Percentiles rank a stretch among this genome's conserved stretches.
Evolutionary conservation across 2,329 filamentous ascomycete genomes (phyloP).

Genomic region (Fragosphaeria purpurea): DNA sequence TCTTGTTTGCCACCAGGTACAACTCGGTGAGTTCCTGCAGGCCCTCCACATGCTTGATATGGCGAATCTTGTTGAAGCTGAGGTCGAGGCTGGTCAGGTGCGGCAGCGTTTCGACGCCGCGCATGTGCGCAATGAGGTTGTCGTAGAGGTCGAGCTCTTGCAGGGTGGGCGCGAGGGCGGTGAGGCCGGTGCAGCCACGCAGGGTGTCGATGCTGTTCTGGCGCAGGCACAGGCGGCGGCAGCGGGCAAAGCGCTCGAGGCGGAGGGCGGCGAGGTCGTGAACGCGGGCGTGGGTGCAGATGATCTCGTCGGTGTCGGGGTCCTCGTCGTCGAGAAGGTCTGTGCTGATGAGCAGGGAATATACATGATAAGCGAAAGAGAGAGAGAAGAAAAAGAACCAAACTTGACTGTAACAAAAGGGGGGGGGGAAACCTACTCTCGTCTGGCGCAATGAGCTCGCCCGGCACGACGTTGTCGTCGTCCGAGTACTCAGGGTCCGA

Average conservation of each 20-base stretch:
- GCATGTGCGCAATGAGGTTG: constrained; percentile 82
- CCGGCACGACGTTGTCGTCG: constrained; percentile 55
- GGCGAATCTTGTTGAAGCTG: constrained; percentile 98
- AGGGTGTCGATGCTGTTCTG: constrained; percentile 83
- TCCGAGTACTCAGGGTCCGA: constrained; percentile 80
- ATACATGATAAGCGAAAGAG: background rate
- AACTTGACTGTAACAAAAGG: background rate
- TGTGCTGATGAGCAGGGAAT: constrained; percentile 17
- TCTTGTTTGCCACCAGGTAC: constrained; percentile 93
- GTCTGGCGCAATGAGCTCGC: constrained; percentile 69
- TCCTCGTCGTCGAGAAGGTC: constrained; percentile 53
- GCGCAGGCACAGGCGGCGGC: constrained; percentile 73
- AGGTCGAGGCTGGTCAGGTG: constrained; percentile 75
- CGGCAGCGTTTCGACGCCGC: constrained; percentile 67
- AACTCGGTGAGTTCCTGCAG: constrained; percentile 70
- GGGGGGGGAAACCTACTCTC: constrained; percentile 47
- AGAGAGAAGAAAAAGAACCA: background rate
- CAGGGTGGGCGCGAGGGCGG: constrained; percentile 53
- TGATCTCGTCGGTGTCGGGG: constrained; percentile 63
- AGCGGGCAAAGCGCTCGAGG: constrained; percentile 73
- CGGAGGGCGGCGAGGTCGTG: constrained; percentile 64
- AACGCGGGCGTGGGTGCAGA: constrained; percentile 81
- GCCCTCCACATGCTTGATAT: constrained; percentile 81
- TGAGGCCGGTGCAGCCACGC: constrained; percentile 42
- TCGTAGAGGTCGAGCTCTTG: constrained; percentile 91